Base-by-base conservation (phyloP, 352 stramenopile species). In the Pythium rhizo-oryzae region DNA sequence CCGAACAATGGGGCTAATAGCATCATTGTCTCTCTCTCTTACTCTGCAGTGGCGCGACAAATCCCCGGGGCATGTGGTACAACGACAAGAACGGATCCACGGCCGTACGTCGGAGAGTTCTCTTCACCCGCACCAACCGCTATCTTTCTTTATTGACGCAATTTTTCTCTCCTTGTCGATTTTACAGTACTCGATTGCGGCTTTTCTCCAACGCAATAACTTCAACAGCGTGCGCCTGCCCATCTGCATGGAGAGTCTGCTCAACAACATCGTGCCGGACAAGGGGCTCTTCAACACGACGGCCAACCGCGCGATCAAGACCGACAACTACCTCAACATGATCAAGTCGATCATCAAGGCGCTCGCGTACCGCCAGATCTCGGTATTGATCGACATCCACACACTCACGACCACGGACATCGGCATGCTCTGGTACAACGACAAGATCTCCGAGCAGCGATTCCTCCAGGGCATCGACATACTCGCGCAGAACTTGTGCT, bases 191-290 rank as follows among this genome's bases (percentile, higher is more conserved):
- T 76, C 88, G 58, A 84, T 93, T 33, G 84, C 85, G 12, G 60
- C 77, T 16, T 92, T 91, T 59, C 64, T 93, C 12, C 63, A 80
- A 0, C 60, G 76, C 52, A 91, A 93, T 81, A 91, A 92, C 24
- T 93, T 91, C 71, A 93, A 93, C 51, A 77, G 77, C 21, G 79
- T 93, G 16, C 84, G 85, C 4, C 63, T 93, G 8, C 85, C 85
- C 7, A 74, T 93, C 28, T 83, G 72, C 66, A 80, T 93, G 54
- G 62, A 70, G 11, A 71, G 63, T 23, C n/a, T 75, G 1, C 51
- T 71, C 8, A 35, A 39, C 8, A 75, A 75, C 54, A 70, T 71
- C 19, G 53, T 54, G 8, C 69, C 69, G 0, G 87, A 92, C 59
- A 73, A 69, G 4, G 51, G n/a, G 0, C 41, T 78, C 12, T 56